Conservation (phyloP, 495 filamentous ascomycete genomes). For the Talaromyces wortmannii region DNA sequence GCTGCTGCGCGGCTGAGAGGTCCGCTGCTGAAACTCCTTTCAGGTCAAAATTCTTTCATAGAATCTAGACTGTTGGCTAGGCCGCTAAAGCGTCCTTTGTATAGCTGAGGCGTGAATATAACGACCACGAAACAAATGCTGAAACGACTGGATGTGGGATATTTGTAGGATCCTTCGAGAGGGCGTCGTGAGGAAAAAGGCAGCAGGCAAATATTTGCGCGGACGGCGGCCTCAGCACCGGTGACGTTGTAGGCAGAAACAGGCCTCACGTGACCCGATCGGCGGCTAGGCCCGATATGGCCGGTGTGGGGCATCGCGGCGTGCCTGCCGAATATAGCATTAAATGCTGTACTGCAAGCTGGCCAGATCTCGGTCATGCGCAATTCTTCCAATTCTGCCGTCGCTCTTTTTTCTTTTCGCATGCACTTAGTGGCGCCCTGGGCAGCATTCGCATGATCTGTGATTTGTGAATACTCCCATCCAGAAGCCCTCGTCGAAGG, state of each 20-base stretch:
- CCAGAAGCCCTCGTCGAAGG: constrained; percentile 7
- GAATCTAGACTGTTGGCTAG: background rate
- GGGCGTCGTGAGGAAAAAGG: background rate
- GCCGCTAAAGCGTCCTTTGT: background rate
- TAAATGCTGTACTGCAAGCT: constrained; percentile 4
- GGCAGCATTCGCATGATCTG: constrained; percentile 1
- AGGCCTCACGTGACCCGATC: background rate
- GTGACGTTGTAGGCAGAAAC: constrained; percentile 3
- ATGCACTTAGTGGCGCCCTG: background rate
- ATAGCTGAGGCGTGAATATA: background rate
- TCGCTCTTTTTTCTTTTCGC: background rate
- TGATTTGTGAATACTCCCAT: background rate
- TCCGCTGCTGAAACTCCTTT: background rate
- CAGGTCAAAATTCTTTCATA: background rate
- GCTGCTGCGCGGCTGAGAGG: background rate
- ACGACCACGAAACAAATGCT: background rate
- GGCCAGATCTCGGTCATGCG: constrained; percentile 5
- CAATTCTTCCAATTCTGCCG: background rate
- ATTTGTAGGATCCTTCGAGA: background rate
- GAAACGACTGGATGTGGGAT: background rate
- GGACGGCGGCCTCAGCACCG: background rate
- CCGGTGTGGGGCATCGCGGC: background rate
- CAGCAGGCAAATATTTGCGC: background rate
- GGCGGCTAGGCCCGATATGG: background rate
- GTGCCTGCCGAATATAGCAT: constrained; percentile 4